Base-by-base conservation (phyloP, 1,284 basidiomycete species). In the Kwoniella shivajii region DNA sequence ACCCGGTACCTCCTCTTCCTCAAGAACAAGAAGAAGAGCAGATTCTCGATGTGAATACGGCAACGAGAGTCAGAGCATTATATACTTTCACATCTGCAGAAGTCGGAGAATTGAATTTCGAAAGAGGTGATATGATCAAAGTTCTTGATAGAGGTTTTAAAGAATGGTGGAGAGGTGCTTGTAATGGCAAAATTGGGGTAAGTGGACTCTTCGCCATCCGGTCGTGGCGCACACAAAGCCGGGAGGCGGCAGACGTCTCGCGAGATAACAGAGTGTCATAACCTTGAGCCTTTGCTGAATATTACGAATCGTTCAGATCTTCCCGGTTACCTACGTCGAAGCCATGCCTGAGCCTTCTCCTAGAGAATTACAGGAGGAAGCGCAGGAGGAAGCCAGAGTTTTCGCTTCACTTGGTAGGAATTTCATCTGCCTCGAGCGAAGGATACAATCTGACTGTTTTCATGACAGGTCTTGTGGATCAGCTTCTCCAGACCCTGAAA, bases 311-410 rank as follows among this genome's bases (percentile, higher is more conserved):
- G 29, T 2, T 7, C 34, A 71, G 67, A 99, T 99, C 59, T 99
- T 99, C 78, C 95, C 96, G 0, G 91, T 97, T 37, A 98, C 96
- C 72, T 98, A 98, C 79, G 92, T 99, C 64, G 92, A 97, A 84
- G 82, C 89, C 1, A 80, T 98, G 48, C 91, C 93, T 0, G 92
- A 96, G 61, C 90, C 89, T 0, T 90, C 89, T 0, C 81, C 87
- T 0, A 81, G 81, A 1, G 90, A 96, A 66, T 77, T 97, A 43
- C 86, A 88, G 4, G 84, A 83, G 59, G 94, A 98, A 71, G 89
- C 88, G 0, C 89, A 96, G 68, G 84, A 89, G 66, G 96, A 99
- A 75, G 90, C 90, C 0, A 82, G 86, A 5, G 88, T 99, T 7
- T 79, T 79, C 50, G 76, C 72, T 22, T 77, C 71, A 18, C 70